Conservation (phyloP, 2,329 filamentous ascomycete species). For the Microascus cirrosus region DNA sequence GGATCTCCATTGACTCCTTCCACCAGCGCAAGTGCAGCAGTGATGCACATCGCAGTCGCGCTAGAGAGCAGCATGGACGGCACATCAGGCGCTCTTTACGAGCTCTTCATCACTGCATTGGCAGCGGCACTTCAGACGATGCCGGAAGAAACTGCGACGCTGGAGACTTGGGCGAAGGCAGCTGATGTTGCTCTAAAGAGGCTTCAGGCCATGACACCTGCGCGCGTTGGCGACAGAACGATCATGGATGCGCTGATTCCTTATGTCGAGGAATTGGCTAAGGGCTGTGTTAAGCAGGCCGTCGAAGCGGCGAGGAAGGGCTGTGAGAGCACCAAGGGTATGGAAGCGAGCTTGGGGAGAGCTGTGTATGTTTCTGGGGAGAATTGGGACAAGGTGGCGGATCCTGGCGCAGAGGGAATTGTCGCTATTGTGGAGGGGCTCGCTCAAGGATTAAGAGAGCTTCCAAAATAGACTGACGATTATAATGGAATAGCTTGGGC, state of each 20-base stretch:
- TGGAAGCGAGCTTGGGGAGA: constrained; percentile 18
- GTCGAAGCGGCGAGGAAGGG: constrained; percentile 49
- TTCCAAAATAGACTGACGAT: no score
- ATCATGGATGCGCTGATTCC: constrained; percentile 47
- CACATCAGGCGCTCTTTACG: constrained; percentile 38
- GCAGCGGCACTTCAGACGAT: constrained; percentile 13
- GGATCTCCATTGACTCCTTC: constrained; percentile 30
- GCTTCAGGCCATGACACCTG: constrained; percentile 40
- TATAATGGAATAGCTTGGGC: no score
- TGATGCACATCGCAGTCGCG: constrained; percentile 38
- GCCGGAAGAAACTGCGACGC: no score
- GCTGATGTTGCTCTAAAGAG: constrained; percentile 30
- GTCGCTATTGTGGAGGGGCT: no score
- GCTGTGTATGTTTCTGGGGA: background rate
- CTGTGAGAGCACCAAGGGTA: constrained; percentile 50
- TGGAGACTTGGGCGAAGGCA: constrained; percentile 28
- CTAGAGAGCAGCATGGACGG: constrained; percentile 44
- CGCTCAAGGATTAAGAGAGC: no score
- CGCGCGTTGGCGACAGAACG: constrained; percentile 42
- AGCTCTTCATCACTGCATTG: constrained; percentile 41
- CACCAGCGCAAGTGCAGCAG: constrained; percentile 17
- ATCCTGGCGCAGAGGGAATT: no score
- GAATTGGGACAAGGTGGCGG: no score
- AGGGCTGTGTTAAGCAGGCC: constrained; percentile 32
- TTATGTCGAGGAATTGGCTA: constrained; percentile 23